Conservation (phyloP, 2,329 filamentous ascomycete genomes). For the Periconia digitata region DNA sequence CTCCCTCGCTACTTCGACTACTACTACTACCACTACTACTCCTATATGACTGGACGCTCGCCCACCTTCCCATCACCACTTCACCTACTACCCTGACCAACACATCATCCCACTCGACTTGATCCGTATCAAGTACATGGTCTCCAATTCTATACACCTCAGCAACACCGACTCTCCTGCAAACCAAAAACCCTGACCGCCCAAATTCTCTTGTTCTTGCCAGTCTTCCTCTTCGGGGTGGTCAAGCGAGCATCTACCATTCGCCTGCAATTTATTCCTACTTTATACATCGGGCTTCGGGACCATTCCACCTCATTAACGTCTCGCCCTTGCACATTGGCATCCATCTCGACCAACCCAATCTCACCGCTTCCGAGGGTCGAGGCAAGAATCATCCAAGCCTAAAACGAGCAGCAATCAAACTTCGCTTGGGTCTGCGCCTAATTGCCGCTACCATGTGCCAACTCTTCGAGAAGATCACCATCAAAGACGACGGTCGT, state of each 20-base stretch:
- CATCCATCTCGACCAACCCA: constrained; percentile 11
- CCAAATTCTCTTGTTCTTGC: background rate
- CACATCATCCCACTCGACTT: constrained; percentile 29
- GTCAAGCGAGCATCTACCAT: background rate
- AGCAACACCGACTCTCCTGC: constrained; percentile 2
- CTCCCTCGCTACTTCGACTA: constrained; percentile 13
- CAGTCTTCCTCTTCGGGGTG: background rate
- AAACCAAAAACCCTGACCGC: constrained; percentile 2
- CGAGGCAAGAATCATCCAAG: constrained; percentile 10
- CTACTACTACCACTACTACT: constrained; percentile 12
- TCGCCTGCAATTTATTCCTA: constrained; percentile 10
- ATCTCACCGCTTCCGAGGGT: constrained; percentile 12
- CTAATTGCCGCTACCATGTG: constrained; percentile 28
- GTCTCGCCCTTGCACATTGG: constrained; percentile 16
- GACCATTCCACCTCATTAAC: constrained; percentile 17
- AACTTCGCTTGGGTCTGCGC: background rate
- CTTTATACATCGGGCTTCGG: constrained; percentile 25
- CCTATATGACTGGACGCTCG: constrained; percentile 11
- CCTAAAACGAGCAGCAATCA: too few species aligned
- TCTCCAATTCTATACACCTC: background rate
- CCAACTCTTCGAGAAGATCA: constrained; percentile 33
- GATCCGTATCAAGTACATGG: constrained; percentile 21
- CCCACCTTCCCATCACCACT: constrained; percentile 14
- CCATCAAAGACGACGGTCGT: constrained; percentile 27
- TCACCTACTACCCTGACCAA: constrained; percentile 16